Conservation (phyloP, 495 filamentous ascomycete species). For the Talaromyces stipitatus region DNA sequence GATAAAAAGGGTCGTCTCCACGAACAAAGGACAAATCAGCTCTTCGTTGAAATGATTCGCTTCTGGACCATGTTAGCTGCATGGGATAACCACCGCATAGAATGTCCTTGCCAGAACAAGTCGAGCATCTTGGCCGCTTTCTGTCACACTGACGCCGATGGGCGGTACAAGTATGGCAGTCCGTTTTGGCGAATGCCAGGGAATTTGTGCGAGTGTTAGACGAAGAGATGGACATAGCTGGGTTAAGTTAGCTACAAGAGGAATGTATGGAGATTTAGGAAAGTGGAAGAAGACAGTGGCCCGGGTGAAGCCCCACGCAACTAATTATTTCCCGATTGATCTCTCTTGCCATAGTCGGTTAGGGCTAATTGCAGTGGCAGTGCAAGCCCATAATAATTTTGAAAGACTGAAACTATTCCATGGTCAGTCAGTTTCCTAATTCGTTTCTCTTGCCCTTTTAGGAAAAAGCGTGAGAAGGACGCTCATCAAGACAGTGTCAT, state of each 20-base stretch:
- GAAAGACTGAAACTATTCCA: too few species aligned
- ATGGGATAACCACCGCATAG: conserved; percentile 1
- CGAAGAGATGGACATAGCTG: background rate
- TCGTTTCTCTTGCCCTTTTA: background rate
- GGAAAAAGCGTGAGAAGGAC: background rate
- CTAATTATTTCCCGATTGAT: background rate
- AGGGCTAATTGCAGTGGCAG: background rate
- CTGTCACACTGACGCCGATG: conserved; percentile 1
- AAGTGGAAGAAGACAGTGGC: background rate
- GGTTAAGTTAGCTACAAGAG: too few species aligned
- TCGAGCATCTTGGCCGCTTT: conserved; percentile 1
- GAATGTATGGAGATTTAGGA: background rate
- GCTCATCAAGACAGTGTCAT: too few species aligned
- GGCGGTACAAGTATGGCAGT: conserved; percentile 1
- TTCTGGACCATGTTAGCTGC: conserved; percentile 1
- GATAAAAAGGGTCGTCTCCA: background rate
- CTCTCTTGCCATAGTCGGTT: conserved; percentile 2
- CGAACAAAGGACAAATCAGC: background rate
- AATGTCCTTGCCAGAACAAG: background rate
- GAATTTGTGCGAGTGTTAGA: background rate
- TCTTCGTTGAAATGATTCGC: background rate
- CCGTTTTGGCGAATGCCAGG: conserved; percentile 3
- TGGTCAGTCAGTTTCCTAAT: conserved; percentile 1
- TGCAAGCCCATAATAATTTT: background rate
- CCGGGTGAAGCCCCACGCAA: background rate